A percentile compares a stretch with the other conserved stretches of the same genome.
phyloP scores from a whole-genome alignment of 2,329 filamentous ascomycete species.

The Verticillium nonalfalfae region DNA sequence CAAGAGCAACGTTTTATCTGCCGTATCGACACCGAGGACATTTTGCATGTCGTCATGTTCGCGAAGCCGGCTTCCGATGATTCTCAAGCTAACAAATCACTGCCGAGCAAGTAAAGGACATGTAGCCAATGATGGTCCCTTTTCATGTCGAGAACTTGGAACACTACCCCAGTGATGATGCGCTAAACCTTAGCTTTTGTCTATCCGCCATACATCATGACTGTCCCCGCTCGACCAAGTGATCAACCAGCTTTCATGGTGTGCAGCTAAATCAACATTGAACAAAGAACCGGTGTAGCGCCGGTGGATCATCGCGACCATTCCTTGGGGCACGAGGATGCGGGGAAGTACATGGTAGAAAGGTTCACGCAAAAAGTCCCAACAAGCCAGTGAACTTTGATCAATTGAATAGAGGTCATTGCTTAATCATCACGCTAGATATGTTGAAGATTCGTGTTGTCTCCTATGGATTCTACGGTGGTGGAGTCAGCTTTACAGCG shows the following conservation, averaged over 20 bases:
- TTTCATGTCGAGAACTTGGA: not conserved
- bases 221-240: not conserved
- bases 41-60: not conserved
- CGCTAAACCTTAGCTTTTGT: not conserved
- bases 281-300: not conserved
- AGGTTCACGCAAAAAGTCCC: too few relatives aligned
- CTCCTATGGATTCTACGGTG: too few relatives aligned
- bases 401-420: too few relatives aligned
- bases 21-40: not conserved
- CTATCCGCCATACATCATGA: not conserved
- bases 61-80: not conserved
- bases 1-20: not conserved
- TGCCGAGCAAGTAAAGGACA: not conserved
- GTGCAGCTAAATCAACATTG: not conserved
- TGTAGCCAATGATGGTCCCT: not conserved
- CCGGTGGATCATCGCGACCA: not conserved
- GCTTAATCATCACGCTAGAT: too few relatives aligned
- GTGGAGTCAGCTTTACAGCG: too few relatives aligned
- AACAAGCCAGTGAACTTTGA: too few relatives aligned
- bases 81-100: not conserved
- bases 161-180: not conserved
- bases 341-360: not conserved
- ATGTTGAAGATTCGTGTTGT: too few relatives aligned
- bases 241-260: not conserved
- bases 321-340: not conserved